Percentiles rank a stretch among this genome's conserved stretches.
Conservation (phyloP, 495 filamentous ascomycete species). For the Apiosordaria backusii region DNA sequence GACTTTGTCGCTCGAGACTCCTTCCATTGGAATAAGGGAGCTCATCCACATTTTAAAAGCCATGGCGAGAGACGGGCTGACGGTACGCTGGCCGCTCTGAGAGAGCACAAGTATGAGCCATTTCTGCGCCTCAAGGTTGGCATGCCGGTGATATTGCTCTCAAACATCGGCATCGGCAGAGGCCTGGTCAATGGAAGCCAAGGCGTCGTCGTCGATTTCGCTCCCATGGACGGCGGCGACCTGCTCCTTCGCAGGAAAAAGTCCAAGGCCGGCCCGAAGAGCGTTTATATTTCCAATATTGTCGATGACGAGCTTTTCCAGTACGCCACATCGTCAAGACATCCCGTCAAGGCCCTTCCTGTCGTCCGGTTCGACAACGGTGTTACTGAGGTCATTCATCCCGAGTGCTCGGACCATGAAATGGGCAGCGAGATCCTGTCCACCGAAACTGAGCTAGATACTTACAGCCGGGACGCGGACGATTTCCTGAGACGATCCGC, state of each 20-base stretch:
- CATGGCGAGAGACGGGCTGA: not conserved
- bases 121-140: not conserved
- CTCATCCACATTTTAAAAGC: not conserved
- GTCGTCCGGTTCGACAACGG: conserved; percentile 4
- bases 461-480: not conserved
- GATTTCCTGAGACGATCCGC: not conserved
- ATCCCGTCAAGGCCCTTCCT: not conserved
- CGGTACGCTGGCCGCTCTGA: not conserved
- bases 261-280: not conserved
- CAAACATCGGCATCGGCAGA: not conserved
- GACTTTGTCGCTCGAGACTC: not conserved
- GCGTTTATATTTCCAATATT: not conserved
- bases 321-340: not conserved
- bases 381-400: not conserved
- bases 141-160: not conserved
- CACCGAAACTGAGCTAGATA: not conserved
- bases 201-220: not conserved
- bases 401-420: not conserved
- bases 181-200: not conserved
- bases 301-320: not conserved
- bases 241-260: not conserved
- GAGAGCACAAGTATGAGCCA: not conserved
- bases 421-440: not conserved
- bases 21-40: not conserved
- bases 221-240: not conserved